Percentiles rank a stretch among this genome's conserved stretches.
Evolutionary conservation across 2,329 filamentous ascomycete species (phyloP).

Genomic region (Pyricularia grisea): DNA sequence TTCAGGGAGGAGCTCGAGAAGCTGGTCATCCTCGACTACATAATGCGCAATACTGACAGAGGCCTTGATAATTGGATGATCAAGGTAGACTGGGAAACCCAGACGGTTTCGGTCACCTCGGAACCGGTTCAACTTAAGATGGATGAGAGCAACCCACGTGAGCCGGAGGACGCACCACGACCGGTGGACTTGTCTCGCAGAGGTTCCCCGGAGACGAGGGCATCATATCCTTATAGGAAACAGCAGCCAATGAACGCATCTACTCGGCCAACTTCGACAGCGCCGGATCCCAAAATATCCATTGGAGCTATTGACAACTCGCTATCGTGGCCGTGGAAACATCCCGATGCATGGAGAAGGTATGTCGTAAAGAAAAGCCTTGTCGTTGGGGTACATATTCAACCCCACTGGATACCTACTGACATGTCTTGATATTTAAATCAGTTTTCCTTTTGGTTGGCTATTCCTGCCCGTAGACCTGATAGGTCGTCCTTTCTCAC

Average conservation of each 20-base stretch:
- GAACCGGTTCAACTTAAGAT: conserved; percentile 64
- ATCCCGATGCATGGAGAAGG: conserved; percentile 78
- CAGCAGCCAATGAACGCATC: conserved; percentile 79
- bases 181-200: conserved; percentile 46
- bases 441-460: conserved; percentile 97
- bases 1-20: conserved; percentile 96
- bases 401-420: neutral
- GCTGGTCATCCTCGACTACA: conserved; percentile 93
- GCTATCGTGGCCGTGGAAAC: conserved; percentile 97
- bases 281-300: conserved; percentile 49
- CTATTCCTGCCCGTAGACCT: conserved; percentile 93
- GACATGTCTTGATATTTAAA: conserved; percentile 9
- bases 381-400: neutral
- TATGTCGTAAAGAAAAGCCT: conserved; percentile 14
- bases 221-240: conserved; percentile 59
- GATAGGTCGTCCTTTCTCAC: conserved; percentile 91
- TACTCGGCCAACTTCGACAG: conserved; percentile 33
- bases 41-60: conserved; percentile 97
- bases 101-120: conserved; percentile 76
- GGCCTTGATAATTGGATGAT: conserved; percentile 99
- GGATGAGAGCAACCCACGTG: conserved; percentile 36
- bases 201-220: conserved; percentile 27
- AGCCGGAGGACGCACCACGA: conserved; percentile 45
- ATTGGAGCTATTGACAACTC: conserved; percentile 97
- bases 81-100: conserved; percentile 77